Base-by-base conservation (phyloP, 176 grass and related monocot species). In the Avena eriantha region DNA sequence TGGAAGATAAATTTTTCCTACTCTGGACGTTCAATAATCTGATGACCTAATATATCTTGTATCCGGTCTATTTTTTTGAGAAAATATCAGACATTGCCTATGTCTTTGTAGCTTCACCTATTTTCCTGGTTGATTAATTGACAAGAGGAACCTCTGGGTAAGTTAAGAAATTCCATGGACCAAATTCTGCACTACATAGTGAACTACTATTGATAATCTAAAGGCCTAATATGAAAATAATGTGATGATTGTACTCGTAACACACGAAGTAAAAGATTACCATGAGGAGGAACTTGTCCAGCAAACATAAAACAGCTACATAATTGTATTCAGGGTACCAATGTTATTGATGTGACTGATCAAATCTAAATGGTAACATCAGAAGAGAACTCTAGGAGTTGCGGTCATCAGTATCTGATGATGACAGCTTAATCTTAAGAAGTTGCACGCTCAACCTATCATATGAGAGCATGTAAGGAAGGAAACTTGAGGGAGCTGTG, bases 401-500 rank as follows among this genome's bases (percentile, higher is more conserved):
- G 11, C 3, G 0, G 7, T 51, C 19, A 3, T 19, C 23, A 31
- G 15, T 59, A 48, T 43, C 73, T 34, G 76, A 81, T 10, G 69
- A 69, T 11, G 10, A 70, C 18, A 39, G 21, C 17, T 80, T 76
- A 82, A 96, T 23, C 75, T 59, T 79, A 84, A 96, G 92, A 82
- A 96, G 94, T 73, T 89, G 94, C 5, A 99, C 92, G 22, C 82
- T 94, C 9, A 85, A 94, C 87, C 87, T 79, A 23, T 99, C 94
- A 41, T 96, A 96, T 9, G 94, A 94, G 7, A 84, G 67, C 92
- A 96, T 93, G 78, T 96, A 96, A 71, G 90, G 90, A 35, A 99
- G 90, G 79, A 94, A 79, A 80, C 85, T 91, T 18, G 77, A 65
- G n/a, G 89, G 89, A 61, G 74, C 82, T 1, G 61, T 47, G 29